Conservation (phyloP, 441 rosid genomes). For the Syzygium syzygioides region DNA sequence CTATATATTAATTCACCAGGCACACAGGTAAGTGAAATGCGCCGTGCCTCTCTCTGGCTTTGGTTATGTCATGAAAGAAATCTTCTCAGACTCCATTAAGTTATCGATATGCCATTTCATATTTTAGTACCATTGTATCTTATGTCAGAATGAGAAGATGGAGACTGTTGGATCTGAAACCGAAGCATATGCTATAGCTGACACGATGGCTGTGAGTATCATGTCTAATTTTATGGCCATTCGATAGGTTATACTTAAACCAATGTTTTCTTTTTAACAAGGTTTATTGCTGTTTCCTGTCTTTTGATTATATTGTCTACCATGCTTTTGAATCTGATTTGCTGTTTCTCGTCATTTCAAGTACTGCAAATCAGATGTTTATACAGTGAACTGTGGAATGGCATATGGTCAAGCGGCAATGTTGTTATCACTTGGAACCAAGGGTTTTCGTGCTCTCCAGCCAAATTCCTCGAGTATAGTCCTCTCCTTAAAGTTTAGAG, state of each 20-base stretch:
- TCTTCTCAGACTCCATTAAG: not conserved
- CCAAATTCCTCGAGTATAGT: slow-evolving; percentile 69
- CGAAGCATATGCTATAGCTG: slow-evolving; percentile 90
- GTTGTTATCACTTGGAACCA: slow-evolving; percentile 78
- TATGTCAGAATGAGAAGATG: slow-evolving; percentile 62
- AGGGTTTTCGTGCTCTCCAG: slow-evolving; percentile 72
- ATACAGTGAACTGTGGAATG: slow-evolving; percentile 77
- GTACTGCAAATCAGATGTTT: slow-evolving; percentile 61
- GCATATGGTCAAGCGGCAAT: slow-evolving; percentile 96
- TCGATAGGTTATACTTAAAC: not conserved
- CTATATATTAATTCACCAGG: slow-evolving; percentile 80
- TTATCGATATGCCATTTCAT: not conserved
- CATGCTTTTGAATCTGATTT: not conserved
- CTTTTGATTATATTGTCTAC: not conserved
- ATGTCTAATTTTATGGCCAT: not conserved
- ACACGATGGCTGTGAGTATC: slow-evolving; percentile 63
- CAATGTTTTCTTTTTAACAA: not conserved
- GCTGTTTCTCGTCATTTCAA: slow-evolving; percentile 14
- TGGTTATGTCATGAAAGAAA: not conserved
- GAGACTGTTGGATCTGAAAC: slow-evolving; percentile 88
- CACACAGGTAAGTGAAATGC: slow-evolving; percentile 51
- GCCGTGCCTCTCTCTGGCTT: not conserved
- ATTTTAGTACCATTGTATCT: not conserved
- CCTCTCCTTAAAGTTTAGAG: slow-evolving; percentile 3
- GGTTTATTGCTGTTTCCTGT: not conserved